These are phyloP conservation scores for Schizonepeta tenuifolia DNA, from an alignment of 257 asterid genomes.

Conservation along the genomic window DNA sequence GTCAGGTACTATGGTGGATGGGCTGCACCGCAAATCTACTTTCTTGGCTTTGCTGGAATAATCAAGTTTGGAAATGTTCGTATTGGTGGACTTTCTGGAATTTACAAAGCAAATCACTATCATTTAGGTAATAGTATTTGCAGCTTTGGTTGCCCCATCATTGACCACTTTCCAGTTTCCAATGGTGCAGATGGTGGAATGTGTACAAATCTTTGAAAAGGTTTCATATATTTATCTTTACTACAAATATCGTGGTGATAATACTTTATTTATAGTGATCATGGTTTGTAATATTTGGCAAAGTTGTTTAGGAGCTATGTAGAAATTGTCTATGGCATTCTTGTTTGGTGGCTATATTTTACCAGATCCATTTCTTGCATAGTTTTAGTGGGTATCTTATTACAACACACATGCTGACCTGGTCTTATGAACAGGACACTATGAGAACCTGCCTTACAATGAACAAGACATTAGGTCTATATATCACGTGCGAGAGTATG, in stretches of 20 bases:
- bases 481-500: constrained; percentile 95
- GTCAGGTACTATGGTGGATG: constrained; percentile 96
- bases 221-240: not conserved
- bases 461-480: constrained; percentile 78
- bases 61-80: constrained; percentile 92
- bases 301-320: not conserved
- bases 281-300: not conserved
- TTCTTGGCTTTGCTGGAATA: constrained; percentile 95
- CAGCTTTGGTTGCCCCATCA: constrained; percentile 7
- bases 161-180: not conserved
- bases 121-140: constrained; percentile 51
- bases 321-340: not conserved
- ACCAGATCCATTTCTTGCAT: constrained; percentile 1
- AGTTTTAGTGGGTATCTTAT: constrained; percentile 23
- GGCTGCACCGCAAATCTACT: constrained; percentile 93
- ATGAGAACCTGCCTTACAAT: constrained; percentile 82
- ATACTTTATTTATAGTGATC: not conserved
- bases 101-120: constrained; percentile 72
- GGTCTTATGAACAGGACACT: constrained; percentile 73
- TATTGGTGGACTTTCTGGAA: constrained; percentile 95
- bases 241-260: not conserved
- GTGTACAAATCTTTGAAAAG: not conserved
- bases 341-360: not conserved
- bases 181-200: constrained; percentile 3
- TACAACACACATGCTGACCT: constrained; percentile 19